phyloP scores from a whole-genome alignment of 2,329 filamentous ascomycete species.

The Penicillium vulpinum region DNA sequence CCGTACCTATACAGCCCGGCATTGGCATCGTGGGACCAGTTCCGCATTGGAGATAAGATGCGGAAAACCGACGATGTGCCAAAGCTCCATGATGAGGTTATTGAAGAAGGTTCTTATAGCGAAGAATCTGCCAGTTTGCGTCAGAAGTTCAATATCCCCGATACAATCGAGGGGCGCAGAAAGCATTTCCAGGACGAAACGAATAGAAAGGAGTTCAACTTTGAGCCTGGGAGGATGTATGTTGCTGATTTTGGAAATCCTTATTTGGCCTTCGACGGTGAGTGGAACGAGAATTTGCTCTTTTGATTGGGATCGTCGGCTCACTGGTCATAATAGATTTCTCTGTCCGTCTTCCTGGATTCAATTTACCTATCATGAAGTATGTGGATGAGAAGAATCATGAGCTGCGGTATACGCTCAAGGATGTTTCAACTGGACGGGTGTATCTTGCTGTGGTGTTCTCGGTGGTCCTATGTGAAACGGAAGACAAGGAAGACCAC shows the following conservation, averaged over 20 bases:
- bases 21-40: constrained; percentile 73
- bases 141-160: constrained; percentile 53
- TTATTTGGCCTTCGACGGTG: constrained; percentile 81
- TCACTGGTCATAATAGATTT: constrained; percentile 31
- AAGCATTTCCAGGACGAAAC: constrained; percentile 61
- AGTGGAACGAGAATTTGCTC: constrained; percentile 8
- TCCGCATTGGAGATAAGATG: constrained; percentile 62
- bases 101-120: constrained; percentile 67
- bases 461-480: constrained; percentile 60
- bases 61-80: constrained; percentile 30
- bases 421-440: constrained; percentile 71
- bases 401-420: constrained; percentile 86
- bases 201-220: constrained; percentile 58
- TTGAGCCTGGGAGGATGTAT: constrained; percentile 63
- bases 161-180: constrained; percentile 55
- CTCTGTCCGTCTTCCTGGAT: constrained; percentile 40
- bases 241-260: constrained; percentile 81
- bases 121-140: constrained; percentile 51
- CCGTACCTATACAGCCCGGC: constrained; percentile 85
- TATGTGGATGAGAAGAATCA: constrained; percentile 69
- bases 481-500: constrained; percentile 21
- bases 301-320: neutral
- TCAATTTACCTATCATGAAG: constrained; percentile 37
- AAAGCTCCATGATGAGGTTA: constrained; percentile 52
- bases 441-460: constrained; percentile 82